Evolutionary conservation across 306 rosid genomes (phyloP).

Genomic region (Pterocarpus macrocarpus): DNA sequence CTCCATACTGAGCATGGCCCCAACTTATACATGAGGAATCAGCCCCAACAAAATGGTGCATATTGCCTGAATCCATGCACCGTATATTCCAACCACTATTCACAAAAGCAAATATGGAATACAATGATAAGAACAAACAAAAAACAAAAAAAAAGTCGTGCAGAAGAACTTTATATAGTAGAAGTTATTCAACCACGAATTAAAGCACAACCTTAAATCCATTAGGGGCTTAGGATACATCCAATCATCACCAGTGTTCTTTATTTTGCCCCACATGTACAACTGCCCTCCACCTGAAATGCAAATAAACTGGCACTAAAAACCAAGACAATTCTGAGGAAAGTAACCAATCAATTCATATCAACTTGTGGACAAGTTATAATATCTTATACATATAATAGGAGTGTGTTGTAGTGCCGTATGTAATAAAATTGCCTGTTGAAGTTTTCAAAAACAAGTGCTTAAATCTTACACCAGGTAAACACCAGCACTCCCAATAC

Average conservation of each 20-base stretch:
- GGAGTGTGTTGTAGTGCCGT: not conserved
- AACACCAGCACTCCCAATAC: constrained; percentile 12
- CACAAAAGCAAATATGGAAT: constrained; percentile 38
- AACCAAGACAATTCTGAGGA: not conserved
- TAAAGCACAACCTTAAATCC: constrained; percentile 86
- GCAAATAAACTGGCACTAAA: constrained; percentile 34
- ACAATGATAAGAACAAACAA: constrained; percentile 1
- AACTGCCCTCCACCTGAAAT: constrained; percentile 92
- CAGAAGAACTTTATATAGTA: constrained; percentile 19
- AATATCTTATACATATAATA: constrained; percentile 1
- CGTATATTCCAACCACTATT: constrained; percentile 94
- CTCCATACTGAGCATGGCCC: constrained; percentile 99
- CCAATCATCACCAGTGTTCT: constrained; percentile 95
- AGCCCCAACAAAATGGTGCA: constrained; percentile 99
- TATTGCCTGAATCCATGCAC: constrained; percentile 96
- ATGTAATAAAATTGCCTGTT: not conserved
- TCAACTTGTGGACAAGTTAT: not conserved
- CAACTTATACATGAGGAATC: constrained; percentile 97
- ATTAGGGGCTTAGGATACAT: constrained; percentile 98
- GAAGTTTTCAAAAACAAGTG: not conserved
- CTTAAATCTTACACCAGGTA: not conserved
- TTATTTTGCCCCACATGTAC: constrained; percentile 98
- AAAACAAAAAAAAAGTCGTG: not conserved
- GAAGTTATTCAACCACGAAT: constrained; percentile 9
- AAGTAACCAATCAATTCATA: constrained; percentile 15